A percentile compares a stretch with the other conserved stretches of the same genome.
Conservation (phyloP, 129 eudicot species). For the Centrapalus pauciflorus region DNA sequence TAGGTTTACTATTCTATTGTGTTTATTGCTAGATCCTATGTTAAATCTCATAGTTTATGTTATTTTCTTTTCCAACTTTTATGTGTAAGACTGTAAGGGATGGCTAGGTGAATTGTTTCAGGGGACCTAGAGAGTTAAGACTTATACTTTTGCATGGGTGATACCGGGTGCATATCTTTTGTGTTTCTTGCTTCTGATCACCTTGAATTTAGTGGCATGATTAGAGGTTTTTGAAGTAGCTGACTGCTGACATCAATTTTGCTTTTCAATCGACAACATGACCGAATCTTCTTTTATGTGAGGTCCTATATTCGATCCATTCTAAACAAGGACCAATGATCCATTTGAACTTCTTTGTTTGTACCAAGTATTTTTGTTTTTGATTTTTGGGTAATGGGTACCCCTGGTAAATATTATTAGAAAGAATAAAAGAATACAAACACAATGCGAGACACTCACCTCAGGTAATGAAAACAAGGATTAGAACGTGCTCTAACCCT, state of each 20-base stretch:
- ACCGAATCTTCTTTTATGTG: not conserved
- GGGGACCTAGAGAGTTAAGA: not conserved
- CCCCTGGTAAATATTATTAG: no score
- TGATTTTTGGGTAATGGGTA: no score
- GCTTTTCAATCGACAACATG: not conserved
- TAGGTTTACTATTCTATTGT: not conserved
- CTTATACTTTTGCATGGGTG: not conserved
- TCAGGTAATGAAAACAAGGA: no score
- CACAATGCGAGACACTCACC: no score
- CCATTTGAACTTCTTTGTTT: not conserved
- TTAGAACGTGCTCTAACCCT: no score
- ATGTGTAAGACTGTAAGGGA: no score
- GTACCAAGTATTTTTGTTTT: not conserved
- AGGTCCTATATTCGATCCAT: not conserved
- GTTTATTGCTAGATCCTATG: not conserved
- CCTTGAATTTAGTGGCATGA: not conserved
- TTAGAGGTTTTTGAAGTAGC: not conserved
- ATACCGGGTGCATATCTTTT: slow-evolving; percentile 1
- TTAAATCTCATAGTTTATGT: not conserved
- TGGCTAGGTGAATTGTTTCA: not conserved
- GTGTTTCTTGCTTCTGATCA: not conserved
- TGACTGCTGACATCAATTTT: not conserved
- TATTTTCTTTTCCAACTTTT: not conserved
- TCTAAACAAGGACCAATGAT: not conserved
- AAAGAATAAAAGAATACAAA: no score